Conservation (phyloP, 495 filamentous ascomycete species). For the Neurospora sublineolata region DNA sequence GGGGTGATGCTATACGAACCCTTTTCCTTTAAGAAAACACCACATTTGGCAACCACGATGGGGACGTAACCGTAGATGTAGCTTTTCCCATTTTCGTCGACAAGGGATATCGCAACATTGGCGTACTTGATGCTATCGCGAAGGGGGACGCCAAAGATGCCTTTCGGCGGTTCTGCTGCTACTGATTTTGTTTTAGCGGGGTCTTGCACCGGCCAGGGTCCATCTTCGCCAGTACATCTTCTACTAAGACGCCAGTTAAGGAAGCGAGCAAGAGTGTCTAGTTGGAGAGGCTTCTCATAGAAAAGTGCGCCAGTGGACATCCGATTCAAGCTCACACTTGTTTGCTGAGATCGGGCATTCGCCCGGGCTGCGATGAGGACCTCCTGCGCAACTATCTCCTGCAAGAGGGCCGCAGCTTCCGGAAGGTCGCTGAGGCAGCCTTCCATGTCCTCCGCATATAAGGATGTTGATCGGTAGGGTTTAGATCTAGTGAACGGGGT, state of each 20-base stretch:
- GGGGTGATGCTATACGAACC: conserved; percentile 43
- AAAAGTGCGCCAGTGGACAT: conserved; percentile 1
- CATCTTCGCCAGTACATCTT: conserved; percentile 2
- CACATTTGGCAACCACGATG: conserved; percentile 97
- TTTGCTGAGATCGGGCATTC: conserved; percentile 8
- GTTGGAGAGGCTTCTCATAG: conserved; percentile 6
- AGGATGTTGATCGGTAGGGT: conserved; percentile 4
- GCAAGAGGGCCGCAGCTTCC: conserved; percentile 8
- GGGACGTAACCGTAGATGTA: conserved; percentile 99
- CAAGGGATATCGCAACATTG: conserved; percentile 95
- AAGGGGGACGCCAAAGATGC: conserved; percentile 91
- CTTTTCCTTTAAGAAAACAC: conserved; percentile 96
- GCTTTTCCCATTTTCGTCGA: conserved; percentile 79
- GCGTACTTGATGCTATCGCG: conserved; percentile 93
- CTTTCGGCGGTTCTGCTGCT: conserved; percentile 28
- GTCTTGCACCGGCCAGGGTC: conserved; percentile 1
- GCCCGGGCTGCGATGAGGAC: conserved; percentile 2
- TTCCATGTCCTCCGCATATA: conserved; percentile 14
- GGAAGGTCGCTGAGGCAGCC: conserved; percentile 8
- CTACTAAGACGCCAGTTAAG: conserved; percentile 7
- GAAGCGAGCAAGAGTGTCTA: conserved; percentile 12
- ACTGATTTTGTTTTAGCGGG: conserved; percentile 11
- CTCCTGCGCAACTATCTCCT: conserved; percentile 7
- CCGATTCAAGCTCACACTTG: conserved; percentile 23
- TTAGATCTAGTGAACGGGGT: conserved; percentile 11